Evolutionary conservation across 2,329 filamentous ascomycete genomes (phyloP), one percentile per base, ranked within the genome.

Genomic region (Neonectria punicea): DNA sequence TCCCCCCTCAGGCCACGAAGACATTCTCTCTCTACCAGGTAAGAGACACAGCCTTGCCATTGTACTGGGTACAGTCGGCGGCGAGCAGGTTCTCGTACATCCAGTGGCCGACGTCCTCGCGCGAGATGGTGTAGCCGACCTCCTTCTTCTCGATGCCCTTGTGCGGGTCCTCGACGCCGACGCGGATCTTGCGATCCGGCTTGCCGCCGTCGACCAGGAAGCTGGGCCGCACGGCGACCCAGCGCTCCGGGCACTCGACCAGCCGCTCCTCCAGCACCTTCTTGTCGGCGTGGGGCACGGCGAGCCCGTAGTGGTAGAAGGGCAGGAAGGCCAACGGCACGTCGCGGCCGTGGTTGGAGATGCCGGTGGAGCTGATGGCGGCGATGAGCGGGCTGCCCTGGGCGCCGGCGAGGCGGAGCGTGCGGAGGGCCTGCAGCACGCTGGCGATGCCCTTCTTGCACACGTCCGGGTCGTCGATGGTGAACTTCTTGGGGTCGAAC

Each of bases 221-320:
- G 57, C 79, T 81, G 6, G 79, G 78, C 10, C 81, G 73, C 22
- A 81, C 74, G 7, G 80, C 50, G 20, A 78, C 75, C 63, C 75
- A 81, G 16, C 69, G 67, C 71, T 80, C 79, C 5, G 59, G 67
- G 51, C 68, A 66, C 11, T 18, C 70, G 8, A 43, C 49, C 16
- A 81, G 53, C 25, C 16, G 6, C 50, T 68, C 41, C 75, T 86
- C 84, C 82, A 85, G 84, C 25, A 72, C 76, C 67, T 73, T 74
- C 79, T 86, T 87, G 69, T 86, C 85, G 8, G 41, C 75, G 74
- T 85, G 84, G 36, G 84, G 81, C 58, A 75, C 74, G 25, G 69
- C 62, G 18, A 86, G 73, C 61, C 82, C 59, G 66, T 74, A 70
- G 49, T 78, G 74, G 73, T 86, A 86, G 49, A 86, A 61, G 13